Conservation (phyloP, 2,329 filamentous ascomycete species). For the Penicillium hesseltinei region DNA sequence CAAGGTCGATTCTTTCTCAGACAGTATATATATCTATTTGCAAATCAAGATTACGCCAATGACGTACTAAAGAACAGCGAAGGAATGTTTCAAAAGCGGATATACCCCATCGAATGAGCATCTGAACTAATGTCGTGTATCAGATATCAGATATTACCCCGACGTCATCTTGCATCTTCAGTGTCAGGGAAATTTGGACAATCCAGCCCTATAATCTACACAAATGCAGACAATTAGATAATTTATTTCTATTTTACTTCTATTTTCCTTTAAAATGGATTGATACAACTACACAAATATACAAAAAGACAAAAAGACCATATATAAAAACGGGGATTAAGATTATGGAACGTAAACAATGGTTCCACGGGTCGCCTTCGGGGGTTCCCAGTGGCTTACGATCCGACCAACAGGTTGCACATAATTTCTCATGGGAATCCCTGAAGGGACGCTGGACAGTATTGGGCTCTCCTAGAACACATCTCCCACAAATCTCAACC, state of each 20-base stretch:
- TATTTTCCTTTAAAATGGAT: too few species aligned
- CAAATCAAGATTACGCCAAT: background rate
- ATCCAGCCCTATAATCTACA: background rate
- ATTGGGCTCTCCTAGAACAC: background rate
- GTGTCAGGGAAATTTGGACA: background rate
- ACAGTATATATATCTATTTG: conserved; percentile 3
- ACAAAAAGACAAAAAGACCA: background rate
- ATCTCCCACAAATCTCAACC: background rate
- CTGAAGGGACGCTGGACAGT: conserved; percentile 8
- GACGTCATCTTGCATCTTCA: conserved; percentile 19
- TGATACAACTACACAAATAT: background rate
- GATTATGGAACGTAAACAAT: conserved; percentile 8
- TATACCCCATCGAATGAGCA: conserved; percentile 8
- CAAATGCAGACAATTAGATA: background rate
- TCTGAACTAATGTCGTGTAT: background rate
- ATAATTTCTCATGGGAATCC: conserved; percentile 14
- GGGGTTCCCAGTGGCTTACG: conserved; percentile 2
- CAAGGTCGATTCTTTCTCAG: background rate
- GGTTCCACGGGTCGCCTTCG: conserved; percentile 11
- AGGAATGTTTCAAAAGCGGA: background rate
- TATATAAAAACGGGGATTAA: background rate
- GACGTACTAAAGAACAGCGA: background rate
- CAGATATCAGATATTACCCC: background rate
- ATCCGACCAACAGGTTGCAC: conserved; percentile 11
- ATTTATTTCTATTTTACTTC: background rate